These are phyloP conservation scores for Talaromyces sp. DNA, from an alignment of 2,329 filamentous ascomycete species.

Conservation along the genomic window DNA sequence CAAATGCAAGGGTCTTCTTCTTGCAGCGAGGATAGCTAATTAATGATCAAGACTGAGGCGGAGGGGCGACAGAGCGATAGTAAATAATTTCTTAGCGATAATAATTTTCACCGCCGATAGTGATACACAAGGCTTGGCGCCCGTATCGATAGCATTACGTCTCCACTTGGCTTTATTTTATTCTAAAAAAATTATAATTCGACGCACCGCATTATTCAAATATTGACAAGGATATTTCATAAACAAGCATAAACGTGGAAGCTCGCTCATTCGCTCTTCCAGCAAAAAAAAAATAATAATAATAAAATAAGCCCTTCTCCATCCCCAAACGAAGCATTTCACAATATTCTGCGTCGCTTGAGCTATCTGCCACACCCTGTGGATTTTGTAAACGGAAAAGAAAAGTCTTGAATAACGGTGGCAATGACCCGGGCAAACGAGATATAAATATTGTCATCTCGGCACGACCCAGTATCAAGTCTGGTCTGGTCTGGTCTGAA, in stretches of 20 bases:
- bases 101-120: constrained; percentile 25
- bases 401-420: not conserved
- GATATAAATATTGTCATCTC: not conserved
- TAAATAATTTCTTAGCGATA: constrained; percentile 19
- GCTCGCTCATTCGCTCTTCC: not conserved
- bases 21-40: not conserved
- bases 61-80: constrained; percentile 17
- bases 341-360: constrained; percentile 47
- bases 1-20: not conserved
- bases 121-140: constrained; percentile 26
- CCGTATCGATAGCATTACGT: not conserved
- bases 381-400: constrained; percentile 2
- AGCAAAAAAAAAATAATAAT: not conserved
- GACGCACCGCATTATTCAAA: not conserved
- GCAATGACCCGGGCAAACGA: not conserved
- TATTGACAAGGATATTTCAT: constrained; percentile 15
- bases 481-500: not conserved
- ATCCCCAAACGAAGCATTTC: constrained; percentile 39
- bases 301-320: not conserved
- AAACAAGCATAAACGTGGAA: not conserved
- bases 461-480: not conserved
- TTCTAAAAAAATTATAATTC: not conserved
- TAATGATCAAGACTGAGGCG: constrained; percentile 11
- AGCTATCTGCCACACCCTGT: constrained; percentile 12
- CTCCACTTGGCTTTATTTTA: not conserved